Percentiles rank a stretch among this genome's conserved stretches.
Conservation (phyloP, 2,329 filamentous ascomycete genomes). For the Monilinia aucupariae region DNA sequence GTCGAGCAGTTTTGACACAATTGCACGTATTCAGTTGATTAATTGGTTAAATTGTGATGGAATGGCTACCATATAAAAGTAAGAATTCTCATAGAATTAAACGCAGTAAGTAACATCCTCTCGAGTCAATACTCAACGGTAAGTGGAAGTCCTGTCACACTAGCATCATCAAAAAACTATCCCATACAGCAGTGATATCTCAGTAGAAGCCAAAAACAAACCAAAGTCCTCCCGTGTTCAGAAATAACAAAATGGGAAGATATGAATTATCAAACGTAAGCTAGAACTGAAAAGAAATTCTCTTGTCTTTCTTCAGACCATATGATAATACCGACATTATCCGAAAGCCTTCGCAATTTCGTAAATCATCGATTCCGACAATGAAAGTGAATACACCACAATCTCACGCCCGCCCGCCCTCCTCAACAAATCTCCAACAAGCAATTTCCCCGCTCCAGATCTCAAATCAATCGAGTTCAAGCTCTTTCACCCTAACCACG, state of each 20-base stretch:
- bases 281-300: neutral
- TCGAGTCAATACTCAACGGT: neutral
- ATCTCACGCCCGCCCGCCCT: neutral
- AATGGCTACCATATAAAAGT: neutral
- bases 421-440: neutral
- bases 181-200: neutral
- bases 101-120: neutral
- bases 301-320: neutral
- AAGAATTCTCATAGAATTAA: neutral
- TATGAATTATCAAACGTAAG: too few relatives aligned
- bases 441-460: neutral
- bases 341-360: too few relatives aligned
- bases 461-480: neutral
- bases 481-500: neutral
- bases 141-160: neutral
- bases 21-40: neutral
- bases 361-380: neutral
- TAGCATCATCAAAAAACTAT: neutral
- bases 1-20: neutral
- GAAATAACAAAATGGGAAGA: neutral
- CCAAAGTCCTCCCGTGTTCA: neutral
- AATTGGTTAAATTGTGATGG: neutral
- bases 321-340: too few relatives aligned
- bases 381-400: conserved; percentile 1
- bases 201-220: neutral